Evolutionary conservation across 768 basidiomycete species (phyloP).

Genomic region (Leucosporidium creatinivorum): DNA sequence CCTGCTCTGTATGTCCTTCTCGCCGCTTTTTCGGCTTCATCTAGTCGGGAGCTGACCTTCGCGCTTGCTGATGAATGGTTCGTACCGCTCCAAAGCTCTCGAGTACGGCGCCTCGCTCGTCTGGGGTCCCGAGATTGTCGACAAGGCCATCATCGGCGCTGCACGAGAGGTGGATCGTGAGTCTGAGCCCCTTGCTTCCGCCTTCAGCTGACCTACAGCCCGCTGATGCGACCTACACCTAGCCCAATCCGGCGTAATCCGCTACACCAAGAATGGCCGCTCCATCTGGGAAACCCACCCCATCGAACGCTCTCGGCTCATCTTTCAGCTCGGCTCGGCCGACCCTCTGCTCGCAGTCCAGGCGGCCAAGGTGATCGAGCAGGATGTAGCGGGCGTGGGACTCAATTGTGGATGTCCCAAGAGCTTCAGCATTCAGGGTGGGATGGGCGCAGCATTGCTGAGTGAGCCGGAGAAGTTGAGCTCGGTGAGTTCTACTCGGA

Average conservation of each 20-base stretch:
- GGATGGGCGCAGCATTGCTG: constrained; percentile 94
- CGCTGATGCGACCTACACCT: too few relatives aligned
- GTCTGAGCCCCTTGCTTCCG: too few relatives aligned
- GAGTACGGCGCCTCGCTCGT: constrained; percentile 73
- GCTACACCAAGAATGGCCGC: constrained; percentile 70
- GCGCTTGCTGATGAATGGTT: constrained; percentile 48
- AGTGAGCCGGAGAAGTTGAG: constrained; percentile 86
- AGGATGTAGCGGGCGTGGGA: constrained; percentile 89
- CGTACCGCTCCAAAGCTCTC: constrained; percentile 72
- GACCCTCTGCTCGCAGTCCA: constrained; percentile 83
- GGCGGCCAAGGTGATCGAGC: constrained; percentile 75
- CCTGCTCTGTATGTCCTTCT: constrained; percentile 29
- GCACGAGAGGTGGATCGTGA: constrained; percentile 71
- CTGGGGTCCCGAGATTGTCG: constrained; percentile 94
- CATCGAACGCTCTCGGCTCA: constrained; percentile 83
- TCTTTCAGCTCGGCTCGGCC: constrained; percentile 91
- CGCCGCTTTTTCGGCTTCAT: constrained; percentile 11
- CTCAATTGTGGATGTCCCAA: constrained; percentile 83
- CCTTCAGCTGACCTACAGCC: too few relatives aligned
- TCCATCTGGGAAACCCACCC: constrained; percentile 90
- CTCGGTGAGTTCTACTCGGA: constrained; percentile 32
- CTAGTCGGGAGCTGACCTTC: background rate
- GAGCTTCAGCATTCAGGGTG: constrained; percentile 45
- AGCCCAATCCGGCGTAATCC: constrained; percentile 61
- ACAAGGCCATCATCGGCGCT: constrained; percentile 85